Base-by-base conservation (phyloP, 169 alveolate genomes). In the Plasmodium knowlesi region DNA sequence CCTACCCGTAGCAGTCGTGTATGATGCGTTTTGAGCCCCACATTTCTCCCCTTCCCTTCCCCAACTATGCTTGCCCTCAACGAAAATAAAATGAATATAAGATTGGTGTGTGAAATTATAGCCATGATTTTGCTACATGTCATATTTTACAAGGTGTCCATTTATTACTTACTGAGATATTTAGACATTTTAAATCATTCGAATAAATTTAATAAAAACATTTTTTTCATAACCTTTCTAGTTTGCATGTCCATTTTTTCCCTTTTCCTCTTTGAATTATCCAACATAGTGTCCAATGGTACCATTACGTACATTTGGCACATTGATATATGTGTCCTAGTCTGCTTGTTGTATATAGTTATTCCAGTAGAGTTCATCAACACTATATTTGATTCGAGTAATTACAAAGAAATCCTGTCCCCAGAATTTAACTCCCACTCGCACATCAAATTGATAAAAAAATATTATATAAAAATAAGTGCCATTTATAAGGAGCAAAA, bases 221-320 rank as follows among this genome's bases (percentile, higher is more conserved):
- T 85, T 46, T 85, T 85, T 85, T 85, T 85, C 67, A 85, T 85
- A 85, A 85, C 93, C 25, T 85, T 73, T 53, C 74, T 85, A 85
- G 85, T 73, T 28, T 85, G 93, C 74, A 85, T 85, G 93, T 85
- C 93, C 25, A 85, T 85, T 34, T 85, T 85, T 85, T 85, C 93
- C 6, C 84, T 85, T 43, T 74, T 85, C 67, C n/a, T 85, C 54
- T 85, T 85, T 39, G 93, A 85, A 53, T 53, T 85, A 53, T 85
- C 93, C 6, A 85, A 41, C 67, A 16, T 85, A n/a, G 79, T 85
- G 28, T 85, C 93, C 10, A 85, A 34, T 85, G 80, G 76, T 74
- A 50, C 67, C 39, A 85, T 85, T 9, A 74, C 85, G 22, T 85
- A 85, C 71, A 74, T 76, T 16, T 85, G 93, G 93, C 93, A 85